These are phyloP conservation scores for Ramaria rubella DNA, from an alignment of 768 basidiomycete species.

Conservation along the genomic window DNA sequence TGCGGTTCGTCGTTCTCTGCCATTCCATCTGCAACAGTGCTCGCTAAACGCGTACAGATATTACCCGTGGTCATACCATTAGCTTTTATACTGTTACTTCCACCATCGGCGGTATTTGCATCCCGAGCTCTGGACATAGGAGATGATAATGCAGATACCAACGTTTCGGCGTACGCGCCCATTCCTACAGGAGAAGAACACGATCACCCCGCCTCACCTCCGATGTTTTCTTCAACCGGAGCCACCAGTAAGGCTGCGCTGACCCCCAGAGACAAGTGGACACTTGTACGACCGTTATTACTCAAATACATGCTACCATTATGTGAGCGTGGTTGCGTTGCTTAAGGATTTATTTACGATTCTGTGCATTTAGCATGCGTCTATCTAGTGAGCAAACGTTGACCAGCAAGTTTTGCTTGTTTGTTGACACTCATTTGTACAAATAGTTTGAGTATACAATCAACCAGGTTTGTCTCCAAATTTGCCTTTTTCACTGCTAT, in stretches of 20 bases:
- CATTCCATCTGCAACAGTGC: not conserved
- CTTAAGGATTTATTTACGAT: not conserved
- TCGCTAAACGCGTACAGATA: constrained; percentile 41
- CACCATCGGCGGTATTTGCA: constrained; percentile 47
- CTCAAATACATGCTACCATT: constrained; percentile 88
- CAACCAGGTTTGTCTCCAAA: constrained; percentile 52
- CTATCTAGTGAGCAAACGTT: constrained; percentile 43
- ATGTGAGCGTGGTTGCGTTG: constrained; percentile 46
- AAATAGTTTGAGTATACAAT: constrained; percentile 94
- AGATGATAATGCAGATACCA: constrained; percentile 31
- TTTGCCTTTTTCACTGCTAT: not conserved
- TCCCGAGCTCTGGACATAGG: constrained; percentile 30
- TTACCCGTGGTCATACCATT: constrained; percentile 77
- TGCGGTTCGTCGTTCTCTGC: constrained; percentile 43
- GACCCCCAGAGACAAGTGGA: constrained; percentile 70
- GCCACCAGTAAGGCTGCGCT: constrained; percentile 47
- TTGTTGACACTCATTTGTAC: not conserved
- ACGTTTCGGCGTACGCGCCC: constrained; percentile 26
- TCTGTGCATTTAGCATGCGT: constrained; percentile 43
- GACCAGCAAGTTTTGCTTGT: not conserved
- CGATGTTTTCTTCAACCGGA: not conserved
- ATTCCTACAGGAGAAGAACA: constrained; percentile 30
- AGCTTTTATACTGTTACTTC: constrained; percentile 73
- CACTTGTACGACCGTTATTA: constrained; percentile 72
- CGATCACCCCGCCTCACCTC: constrained; percentile 8